Percentiles rank a stretch among this genome's conserved stretches.
Conservation (phyloP, 495 filamentous ascomycete species). For the Hypomontagnella monticulosa region DNA sequence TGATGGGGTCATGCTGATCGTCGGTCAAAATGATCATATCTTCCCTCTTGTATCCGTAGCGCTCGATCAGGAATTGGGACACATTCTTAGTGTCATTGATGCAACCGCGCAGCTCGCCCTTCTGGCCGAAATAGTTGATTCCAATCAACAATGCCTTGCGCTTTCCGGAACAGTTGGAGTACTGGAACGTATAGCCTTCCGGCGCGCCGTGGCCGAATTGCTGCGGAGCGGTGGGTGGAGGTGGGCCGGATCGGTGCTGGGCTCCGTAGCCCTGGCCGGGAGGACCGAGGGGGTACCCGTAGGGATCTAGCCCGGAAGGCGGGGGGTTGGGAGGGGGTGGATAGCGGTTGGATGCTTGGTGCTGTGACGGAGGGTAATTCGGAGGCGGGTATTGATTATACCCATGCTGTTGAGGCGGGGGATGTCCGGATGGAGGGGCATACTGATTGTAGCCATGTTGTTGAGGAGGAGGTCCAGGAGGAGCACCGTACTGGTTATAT, state of each 20-base stretch:
- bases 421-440: conserved; percentile 24
- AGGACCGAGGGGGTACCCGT: conserved; percentile 51
- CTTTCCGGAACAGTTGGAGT: conserved; percentile 85
- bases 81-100: conserved; percentile 97
- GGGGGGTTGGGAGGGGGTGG: conserved; percentile 46
- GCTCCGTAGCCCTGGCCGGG: conserved; percentile 41
- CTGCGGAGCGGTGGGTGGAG: conserved; percentile 57
- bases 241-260: conserved; percentile 53
- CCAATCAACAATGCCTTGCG: conserved; percentile 91
- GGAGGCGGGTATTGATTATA: conserved; percentile 32
- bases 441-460: conserved; percentile 44
- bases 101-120: conserved; percentile 85
- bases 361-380: conserved; percentile 35
- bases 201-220: conserved; percentile 61
- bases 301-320: conserved; percentile 47
- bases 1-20: conserved; percentile 54
- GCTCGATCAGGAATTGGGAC: conserved; percentile 80
- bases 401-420: conserved; percentile 26
- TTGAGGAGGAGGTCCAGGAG: conserved; percentile 27
- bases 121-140: conserved; percentile 93
- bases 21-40: conserved; percentile 64
- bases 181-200: conserved; percentile 72
- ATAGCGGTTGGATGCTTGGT: conserved; percentile 48
- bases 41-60: conserved; percentile 69
- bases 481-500: conserved; percentile 41